A percentile compares a stretch with the other conserved stretches of the same genome.
Conservation (phyloP, 1,139 yeast genomes). For the Yamadazyma atmosphaerica region DNA sequence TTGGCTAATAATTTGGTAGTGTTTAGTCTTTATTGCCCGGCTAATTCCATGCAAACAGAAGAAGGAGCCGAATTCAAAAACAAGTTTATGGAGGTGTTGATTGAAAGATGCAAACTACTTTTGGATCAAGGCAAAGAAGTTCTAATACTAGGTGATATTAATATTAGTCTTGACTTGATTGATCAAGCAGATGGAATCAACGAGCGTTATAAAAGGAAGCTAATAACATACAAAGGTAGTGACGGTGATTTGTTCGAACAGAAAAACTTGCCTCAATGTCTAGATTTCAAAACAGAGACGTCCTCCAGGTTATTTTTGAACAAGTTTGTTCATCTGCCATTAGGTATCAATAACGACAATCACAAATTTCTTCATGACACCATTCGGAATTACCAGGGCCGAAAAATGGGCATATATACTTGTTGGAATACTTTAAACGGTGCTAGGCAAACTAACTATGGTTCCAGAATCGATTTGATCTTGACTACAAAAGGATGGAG, state of each 20-base stretch:
- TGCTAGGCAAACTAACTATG: slow-evolving; percentile 80
- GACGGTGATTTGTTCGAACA: slow-evolving; percentile 42
- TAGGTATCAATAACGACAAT: slow-evolving; percentile 11
- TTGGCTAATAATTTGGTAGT: slow-evolving; percentile 61
- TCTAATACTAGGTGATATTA: slow-evolving; percentile 83
- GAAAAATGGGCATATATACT: slow-evolving; percentile 70
- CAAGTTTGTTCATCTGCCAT: slow-evolving; percentile 26
- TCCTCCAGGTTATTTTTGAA: slow-evolving; percentile 48
- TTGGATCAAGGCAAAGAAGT: slow-evolving; percentile 59
- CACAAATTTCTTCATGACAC: slow-evolving; percentile 57
- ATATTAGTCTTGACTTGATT: slow-evolving; percentile 73
- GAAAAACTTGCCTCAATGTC: slow-evolving; percentile 35
- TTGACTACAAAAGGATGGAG: slow-evolving; percentile 44
- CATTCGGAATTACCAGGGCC: slow-evolving; percentile 57
- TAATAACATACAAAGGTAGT: slow-evolving; percentile 17
- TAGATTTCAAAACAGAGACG: slow-evolving; percentile 41
- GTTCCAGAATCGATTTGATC: slow-evolving; percentile 84
- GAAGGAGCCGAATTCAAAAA: slow-evolving; percentile 67
- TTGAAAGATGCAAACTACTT: slow-evolving; percentile 60
- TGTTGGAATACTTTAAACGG: slow-evolving; percentile 88
- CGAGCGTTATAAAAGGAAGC: slow-evolving; percentile 31
- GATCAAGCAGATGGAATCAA: slow-evolving; percentile 78
- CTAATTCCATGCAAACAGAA: slow-evolving; percentile 72
- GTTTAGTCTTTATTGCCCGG: slow-evolving; percentile 88
- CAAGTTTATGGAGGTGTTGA: slow-evolving; percentile 56